Base-by-base conservation (phyloP, 2,329 filamentous ascomycete species). In the Diaporthe australafricana region DNA sequence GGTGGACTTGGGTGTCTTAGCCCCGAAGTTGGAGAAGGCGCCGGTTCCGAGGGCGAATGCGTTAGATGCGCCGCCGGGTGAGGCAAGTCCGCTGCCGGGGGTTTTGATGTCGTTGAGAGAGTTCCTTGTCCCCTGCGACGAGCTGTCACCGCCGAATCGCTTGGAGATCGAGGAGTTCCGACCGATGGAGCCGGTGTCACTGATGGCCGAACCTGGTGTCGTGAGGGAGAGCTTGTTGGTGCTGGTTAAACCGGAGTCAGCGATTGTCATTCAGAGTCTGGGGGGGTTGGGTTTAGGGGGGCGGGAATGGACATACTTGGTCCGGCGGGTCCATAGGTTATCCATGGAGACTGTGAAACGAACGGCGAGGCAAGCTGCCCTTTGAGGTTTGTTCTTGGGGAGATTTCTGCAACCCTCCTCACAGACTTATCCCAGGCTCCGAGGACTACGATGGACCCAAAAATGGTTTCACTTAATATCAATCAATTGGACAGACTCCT, bases 21-120 rank as follows among this genome's bases (percentile, higher is more conserved):
- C 88, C 30, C 96, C 95, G 82, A 97, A 97, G n/a, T 95, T 97
- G 48, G 96, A 96, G 81, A 99, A 99, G 70, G 96, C 96, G 77
- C 96, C 96, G 22, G 94, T 97, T 50, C 96, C 96, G 73, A 99
- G 87, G 65, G 95, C 95, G 83, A 99, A 99, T 72, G 96, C 95
- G 78, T 93, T 95, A 22, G 94, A 95, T 70, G 94, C 94, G 77
- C 89, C 89, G 68, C 90, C 88, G 16, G 95, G 94, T 12, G 94
- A 96, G 45, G 92, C 88, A 70, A 95, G 85, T 71, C 89, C 90
- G 65, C 88, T 89, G 73, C 89, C 91, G 78, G 93, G 90, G 73
- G 92, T 92, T 62, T 93, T 91, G 76, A 93, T 89, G 77, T 90
- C 87, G 81, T 90, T 93, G 86, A 98, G 96, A 30, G 94, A 92